Evolutionary conservation across 768 basidiomycete genomes (phyloP).

Genomic region (Termitomyces sp.): DNA sequence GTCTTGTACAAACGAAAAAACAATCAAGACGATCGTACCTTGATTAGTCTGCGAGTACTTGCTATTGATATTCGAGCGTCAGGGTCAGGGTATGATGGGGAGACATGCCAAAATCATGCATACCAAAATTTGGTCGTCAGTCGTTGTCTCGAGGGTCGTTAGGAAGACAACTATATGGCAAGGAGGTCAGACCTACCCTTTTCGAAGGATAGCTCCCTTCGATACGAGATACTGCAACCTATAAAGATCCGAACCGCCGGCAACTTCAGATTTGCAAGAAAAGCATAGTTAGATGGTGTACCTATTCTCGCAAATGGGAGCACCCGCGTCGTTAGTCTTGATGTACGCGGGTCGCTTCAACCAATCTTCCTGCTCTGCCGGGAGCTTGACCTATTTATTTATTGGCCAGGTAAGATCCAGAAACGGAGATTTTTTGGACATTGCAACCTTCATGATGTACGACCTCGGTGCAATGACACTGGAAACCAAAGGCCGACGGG

Average conservation of each 20-base stretch:
- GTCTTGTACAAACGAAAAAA: not conserved
- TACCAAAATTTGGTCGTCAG: constrained; percentile 82
- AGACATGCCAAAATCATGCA: constrained; percentile 15
- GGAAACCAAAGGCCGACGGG: constrained; percentile 69
- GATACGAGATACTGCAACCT: constrained; percentile 85
- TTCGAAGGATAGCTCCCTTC: constrained; percentile 81
- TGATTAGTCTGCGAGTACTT: constrained; percentile 70
- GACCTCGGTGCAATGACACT: constrained; percentile 77
- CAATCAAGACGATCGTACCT: constrained; percentile 20
- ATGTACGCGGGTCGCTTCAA: constrained; percentile 84
- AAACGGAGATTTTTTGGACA: not conserved
- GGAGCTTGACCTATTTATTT: constrained; percentile 88
- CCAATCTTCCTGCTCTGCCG: constrained; percentile 82
- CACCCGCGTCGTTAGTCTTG: constrained; percentile 66
- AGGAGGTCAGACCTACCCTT: constrained; percentile 51
- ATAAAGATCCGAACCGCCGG: constrained; percentile 11
- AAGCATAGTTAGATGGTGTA: constrained; percentile 24
- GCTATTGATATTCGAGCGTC: constrained; percentile 26
- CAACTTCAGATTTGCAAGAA: constrained; percentile 14
- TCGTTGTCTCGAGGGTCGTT: constrained; percentile 51
- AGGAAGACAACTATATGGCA: constrained; percentile 15
- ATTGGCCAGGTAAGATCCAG: not conserved
- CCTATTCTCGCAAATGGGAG: constrained; percentile 83
- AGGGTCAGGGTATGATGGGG: not conserved
- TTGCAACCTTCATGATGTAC: constrained; percentile 77